Conservation (phyloP, 2,329 filamentous ascomycete species). For the Penicillium freii region DNA sequence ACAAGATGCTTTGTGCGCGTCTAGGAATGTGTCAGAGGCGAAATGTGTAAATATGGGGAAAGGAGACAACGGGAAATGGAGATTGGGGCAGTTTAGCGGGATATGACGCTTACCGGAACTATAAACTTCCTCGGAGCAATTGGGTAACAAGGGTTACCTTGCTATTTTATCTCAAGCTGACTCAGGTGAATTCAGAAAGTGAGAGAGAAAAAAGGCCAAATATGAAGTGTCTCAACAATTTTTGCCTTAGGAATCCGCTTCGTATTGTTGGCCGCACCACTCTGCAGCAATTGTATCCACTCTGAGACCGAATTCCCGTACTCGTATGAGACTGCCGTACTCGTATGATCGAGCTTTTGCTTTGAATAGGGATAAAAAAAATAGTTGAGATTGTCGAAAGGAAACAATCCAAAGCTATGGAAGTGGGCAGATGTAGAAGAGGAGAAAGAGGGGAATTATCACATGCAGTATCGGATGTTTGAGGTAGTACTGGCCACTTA, state of each 20-base stretch:
- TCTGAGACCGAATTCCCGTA: background rate
- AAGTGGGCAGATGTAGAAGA: background rate
- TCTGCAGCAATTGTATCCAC: constrained; percentile 4
- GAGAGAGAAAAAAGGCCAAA: background rate
- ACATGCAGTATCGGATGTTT: constrained; percentile 3
- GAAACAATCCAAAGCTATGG: background rate
- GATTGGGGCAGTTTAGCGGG: background rate
- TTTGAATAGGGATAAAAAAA: background rate
- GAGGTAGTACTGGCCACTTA: background rate
- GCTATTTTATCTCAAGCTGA: background rate
- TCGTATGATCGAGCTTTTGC: background rate
- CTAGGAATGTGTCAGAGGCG: background rate
- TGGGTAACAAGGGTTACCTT: background rate
- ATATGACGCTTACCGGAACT: constrained; percentile 1
- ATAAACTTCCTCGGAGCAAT: background rate
- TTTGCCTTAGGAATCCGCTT: constrained; percentile 7
- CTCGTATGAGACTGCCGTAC: constrained; percentile 3
- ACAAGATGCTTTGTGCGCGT: background rate
- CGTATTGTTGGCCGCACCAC: constrained; percentile 2
- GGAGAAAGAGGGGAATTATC: constrained; percentile 5
- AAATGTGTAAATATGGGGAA: constrained; percentile 1
- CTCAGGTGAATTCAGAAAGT: background rate
- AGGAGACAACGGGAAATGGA: background rate
- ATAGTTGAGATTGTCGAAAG: background rate
- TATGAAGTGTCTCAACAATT: background rate